A percentile compares a stretch with the other conserved stretches of the same genome.
phyloP scores from a whole-genome alignment of 2,329 filamentous ascomycete genomes.

The Ceratocystis ficicola region DNA sequence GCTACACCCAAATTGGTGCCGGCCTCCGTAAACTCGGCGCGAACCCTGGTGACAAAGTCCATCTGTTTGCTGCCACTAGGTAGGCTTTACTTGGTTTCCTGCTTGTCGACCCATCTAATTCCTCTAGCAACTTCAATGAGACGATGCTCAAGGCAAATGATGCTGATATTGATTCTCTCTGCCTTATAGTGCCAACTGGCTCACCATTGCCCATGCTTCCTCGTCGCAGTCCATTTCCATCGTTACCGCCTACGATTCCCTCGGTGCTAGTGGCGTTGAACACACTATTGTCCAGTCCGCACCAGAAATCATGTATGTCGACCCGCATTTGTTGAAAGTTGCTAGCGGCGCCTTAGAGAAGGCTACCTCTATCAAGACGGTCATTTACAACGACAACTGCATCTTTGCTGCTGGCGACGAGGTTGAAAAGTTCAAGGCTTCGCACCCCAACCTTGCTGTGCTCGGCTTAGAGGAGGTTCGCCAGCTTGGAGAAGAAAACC shows the following conservation, averaged over 20 bases:
- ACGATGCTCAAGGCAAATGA: not conserved
- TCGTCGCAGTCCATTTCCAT: conserved; percentile 79
- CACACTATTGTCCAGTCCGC: conserved; percentile 76
- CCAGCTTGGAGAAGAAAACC: conserved; percentile 52
- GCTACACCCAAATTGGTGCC: conserved; percentile 55
- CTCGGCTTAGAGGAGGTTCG: conserved; percentile 45
- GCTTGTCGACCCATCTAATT: not conserved
- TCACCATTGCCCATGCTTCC: conserved; percentile 64
- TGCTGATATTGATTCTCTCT: conserved; percentile 22
- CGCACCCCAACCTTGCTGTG: conserved; percentile 42
- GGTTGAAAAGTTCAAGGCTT: conserved; percentile 44
- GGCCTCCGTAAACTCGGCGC: conserved; percentile 66
- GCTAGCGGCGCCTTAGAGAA: conserved; percentile 45
- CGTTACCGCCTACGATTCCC: conserved; percentile 89
- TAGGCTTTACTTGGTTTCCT: conserved; percentile 30
- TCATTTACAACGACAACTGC: conserved; percentile 52
- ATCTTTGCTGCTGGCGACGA: conserved; percentile 41
- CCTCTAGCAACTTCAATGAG: not conserved
- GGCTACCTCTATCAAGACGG: conserved; percentile 42
- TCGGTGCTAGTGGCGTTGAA: conserved; percentile 70
- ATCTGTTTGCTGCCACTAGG: conserved; percentile 78
- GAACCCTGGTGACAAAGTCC: conserved; percentile 53
- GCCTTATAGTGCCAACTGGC: conserved; percentile 58
- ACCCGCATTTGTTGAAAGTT: conserved; percentile 62
- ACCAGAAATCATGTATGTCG: conserved; percentile 73